Evolutionary conservation across 2,329 filamentous ascomycete species (phyloP).

Genomic region (Colletotrichum sansevieriae): DNA sequence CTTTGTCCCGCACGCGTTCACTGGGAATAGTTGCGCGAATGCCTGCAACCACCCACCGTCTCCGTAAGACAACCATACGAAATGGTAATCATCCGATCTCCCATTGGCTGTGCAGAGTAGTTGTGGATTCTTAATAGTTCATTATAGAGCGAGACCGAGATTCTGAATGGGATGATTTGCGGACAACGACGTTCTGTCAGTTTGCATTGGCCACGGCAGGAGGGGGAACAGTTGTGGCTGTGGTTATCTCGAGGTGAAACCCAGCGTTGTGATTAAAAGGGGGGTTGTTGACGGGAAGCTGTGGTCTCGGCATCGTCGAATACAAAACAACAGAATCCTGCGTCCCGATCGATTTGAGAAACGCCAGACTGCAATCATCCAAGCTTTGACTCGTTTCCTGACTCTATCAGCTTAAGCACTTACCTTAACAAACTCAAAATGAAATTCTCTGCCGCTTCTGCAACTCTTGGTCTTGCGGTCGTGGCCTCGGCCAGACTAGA

Average conservation of each 20-base stretch:
- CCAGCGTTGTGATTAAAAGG: background rate
- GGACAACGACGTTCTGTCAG: slow-evolving; percentile 6
- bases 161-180: slow-evolving; percentile 21
- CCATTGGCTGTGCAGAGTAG: slow-evolving; percentile 4
- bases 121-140: slow-evolving; percentile 7
- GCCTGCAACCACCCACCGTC: slow-evolving; percentile 15
- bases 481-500: background rate
- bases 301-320: slow-evolving; percentile 7
- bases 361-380: slow-evolving; percentile 2
- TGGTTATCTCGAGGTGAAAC: slow-evolving; percentile 15
- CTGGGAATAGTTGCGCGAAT: slow-evolving; percentile 20
- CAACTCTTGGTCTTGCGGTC: slow-evolving; percentile 1
- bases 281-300: background rate
- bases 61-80: slow-evolving; percentile 16
- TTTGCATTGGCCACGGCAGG: background rate
- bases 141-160: slow-evolving; percentile 18
- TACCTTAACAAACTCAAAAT: slow-evolving; percentile 15
- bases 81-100: slow-evolving; percentile 17
- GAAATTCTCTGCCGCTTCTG: slow-evolving; percentile 9
- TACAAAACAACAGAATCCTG: slow-evolving; percentile 22
- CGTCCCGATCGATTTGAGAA: background rate
- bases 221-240: background rate
- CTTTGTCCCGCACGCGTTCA: slow-evolving; percentile 12
- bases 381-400: slow-evolving; percentile 13
- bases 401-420: background rate